Percentiles rank a stretch among this genome's conserved stretches.
phyloP scores from a whole-genome alignment of 345 rosid species.

The Melastoma malabathricum region DNA sequence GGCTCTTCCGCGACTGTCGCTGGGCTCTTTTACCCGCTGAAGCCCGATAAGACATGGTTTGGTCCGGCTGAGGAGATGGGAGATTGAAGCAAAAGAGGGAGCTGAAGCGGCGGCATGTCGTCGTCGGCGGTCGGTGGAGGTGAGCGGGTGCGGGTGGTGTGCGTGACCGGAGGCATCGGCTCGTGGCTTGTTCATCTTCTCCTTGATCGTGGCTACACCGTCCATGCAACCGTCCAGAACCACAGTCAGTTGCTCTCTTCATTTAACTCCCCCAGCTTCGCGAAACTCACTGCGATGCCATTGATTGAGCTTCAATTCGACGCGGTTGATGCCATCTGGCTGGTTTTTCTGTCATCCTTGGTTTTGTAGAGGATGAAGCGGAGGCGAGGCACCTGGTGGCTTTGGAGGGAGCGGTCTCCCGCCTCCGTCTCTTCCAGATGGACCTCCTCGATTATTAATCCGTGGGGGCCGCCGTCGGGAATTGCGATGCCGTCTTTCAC shows the following conservation, averaged over 20 bases:
- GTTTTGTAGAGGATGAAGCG: constrained; percentile 31
- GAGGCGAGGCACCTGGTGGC: constrained; percentile 76
- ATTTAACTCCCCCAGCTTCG: not conserved
- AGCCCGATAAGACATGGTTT: no score
- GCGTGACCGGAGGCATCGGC: constrained; percentile 92
- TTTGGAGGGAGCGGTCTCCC: constrained; percentile 60
- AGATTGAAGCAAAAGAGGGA: not conserved
- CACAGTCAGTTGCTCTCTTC: constrained; percentile 30
- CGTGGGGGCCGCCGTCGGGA: constrained; percentile 41
- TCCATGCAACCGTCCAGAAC: constrained; percentile 69
- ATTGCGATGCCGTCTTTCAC: constrained; percentile 80
- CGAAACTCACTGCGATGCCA: no score
- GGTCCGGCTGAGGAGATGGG: not conserved
- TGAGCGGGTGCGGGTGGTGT: constrained; percentile 19
- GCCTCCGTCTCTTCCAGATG: constrained; percentile 73
- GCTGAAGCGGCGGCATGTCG: constrained; percentile 12
- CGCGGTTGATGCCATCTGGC: not conserved
- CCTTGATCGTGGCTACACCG: constrained; percentile 67
- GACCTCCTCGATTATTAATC: constrained; percentile 74
- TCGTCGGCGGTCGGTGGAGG: constrained; percentile 19
- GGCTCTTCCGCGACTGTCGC: no score
- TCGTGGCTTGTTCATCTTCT: constrained; percentile 75
- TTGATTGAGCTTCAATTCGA: not conserved
- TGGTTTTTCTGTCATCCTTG: not conserved
- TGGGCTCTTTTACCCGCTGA: no score